phyloP scores from a whole-genome alignment of 2,329 filamentous ascomycete genomes.

The Botryotinia globosa region DNA sequence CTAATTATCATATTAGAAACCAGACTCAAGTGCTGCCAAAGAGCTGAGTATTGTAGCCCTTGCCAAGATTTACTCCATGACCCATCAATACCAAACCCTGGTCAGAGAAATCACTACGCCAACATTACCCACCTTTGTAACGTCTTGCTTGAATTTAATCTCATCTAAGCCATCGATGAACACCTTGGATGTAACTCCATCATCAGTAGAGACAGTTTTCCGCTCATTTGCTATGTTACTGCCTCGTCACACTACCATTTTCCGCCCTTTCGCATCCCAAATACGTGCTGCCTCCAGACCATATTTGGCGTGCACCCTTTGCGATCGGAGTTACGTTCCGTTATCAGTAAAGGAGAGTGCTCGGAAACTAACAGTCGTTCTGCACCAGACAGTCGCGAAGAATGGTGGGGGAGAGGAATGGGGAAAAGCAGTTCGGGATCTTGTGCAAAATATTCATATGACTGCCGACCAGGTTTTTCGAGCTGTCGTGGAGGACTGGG shows the following conservation, averaged over 20 bases:
- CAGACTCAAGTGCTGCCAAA: conserved; percentile 71
- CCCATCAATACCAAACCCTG: conserved; percentile 78
- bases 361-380: conserved; percentile 63
- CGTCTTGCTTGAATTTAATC: conserved; percentile 61
- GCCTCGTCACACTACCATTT: conserved; percentile 77
- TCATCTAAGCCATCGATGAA: conserved; percentile 45
- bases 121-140: conserved; percentile 27
- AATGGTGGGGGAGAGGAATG: conserved; percentile 75
- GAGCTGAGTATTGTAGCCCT: conserved; percentile 74
- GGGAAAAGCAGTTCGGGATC: conserved; percentile 61
- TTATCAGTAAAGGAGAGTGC: conserved; percentile 55
- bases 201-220: conserved; percentile 65
- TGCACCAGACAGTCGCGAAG: conserved; percentile 80
- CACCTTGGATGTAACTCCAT: conserved; percentile 42
- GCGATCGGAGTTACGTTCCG: conserved; percentile 49
- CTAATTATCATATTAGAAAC: conserved; percentile 54
- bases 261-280: conserved; percentile 71
- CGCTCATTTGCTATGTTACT: conserved; percentile 70
- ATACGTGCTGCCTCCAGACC: conserved; percentile 59
- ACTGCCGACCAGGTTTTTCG: conserved; percentile 77
- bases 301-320: conserved; percentile 63
- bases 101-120: conserved; percentile 66
- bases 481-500: conserved; percentile 77
- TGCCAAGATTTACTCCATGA: conserved; percentile 78
- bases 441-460: conserved; percentile 63